Conservation (phyloP, 2,329 filamentous ascomycete species). For the Ascochyta lentis region DNA sequence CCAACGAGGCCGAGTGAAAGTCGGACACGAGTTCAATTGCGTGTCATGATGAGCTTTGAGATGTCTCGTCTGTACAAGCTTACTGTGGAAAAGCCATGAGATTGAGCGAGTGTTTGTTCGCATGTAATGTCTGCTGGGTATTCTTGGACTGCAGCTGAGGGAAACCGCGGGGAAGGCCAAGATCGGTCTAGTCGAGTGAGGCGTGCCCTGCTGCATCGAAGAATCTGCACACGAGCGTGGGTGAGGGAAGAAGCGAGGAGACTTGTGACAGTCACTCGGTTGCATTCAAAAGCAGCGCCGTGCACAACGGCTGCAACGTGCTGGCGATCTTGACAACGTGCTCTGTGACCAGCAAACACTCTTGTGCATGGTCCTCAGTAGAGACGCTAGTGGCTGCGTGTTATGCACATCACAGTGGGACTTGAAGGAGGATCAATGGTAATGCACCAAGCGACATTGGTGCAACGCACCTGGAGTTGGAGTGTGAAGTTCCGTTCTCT, state of each 20-base stretch:
- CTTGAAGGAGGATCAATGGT: not conserved
- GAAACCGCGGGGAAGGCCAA: constrained; percentile 13
- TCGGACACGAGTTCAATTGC: not conserved
- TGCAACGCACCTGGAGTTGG: not conserved
- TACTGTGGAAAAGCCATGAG: too few relatives aligned
- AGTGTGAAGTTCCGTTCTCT: not conserved
- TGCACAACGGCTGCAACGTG: constrained; percentile 4
- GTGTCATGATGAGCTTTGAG: not conserved
- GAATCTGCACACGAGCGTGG: constrained; percentile 7
- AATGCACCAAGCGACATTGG: constrained; percentile 26
- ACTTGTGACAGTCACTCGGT: not conserved
- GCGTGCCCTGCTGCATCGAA: constrained; percentile 9
- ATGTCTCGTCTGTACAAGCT: not conserved
- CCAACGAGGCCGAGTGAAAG: not conserved
- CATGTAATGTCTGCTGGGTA: too few relatives aligned
- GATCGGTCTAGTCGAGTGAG: not conserved
- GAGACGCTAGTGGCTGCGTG: constrained; percentile 3
- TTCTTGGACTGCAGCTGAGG: not conserved
- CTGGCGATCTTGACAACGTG: constrained; percentile 4
- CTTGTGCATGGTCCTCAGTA: constrained; percentile 18
- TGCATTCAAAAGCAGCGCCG: not conserved
- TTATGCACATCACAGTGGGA: constrained; percentile 5
- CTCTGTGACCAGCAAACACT: constrained; percentile 6
- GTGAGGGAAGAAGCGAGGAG: not conserved
- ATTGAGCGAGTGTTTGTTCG: too few relatives aligned